These are phyloP conservation scores for Sporothrix luriei DNA, from an alignment of 2,329 filamentous ascomycete genomes.

Conservation along the genomic window DNA sequence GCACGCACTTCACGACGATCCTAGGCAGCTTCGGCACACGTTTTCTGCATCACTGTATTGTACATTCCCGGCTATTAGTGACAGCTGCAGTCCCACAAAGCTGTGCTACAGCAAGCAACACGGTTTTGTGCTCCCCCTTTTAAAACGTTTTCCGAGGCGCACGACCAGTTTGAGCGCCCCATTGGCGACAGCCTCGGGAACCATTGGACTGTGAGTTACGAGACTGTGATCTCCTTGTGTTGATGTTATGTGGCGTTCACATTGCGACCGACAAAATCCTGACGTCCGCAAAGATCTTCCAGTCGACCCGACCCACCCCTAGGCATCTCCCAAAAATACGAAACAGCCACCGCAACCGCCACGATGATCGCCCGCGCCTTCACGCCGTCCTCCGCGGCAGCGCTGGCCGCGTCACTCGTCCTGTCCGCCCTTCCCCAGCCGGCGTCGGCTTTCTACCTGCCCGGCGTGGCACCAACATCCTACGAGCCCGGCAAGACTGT, in stretches of 20 bases:
- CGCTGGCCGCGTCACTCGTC: conserved; percentile 55
- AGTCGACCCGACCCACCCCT: neutral
- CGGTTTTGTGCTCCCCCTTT: conserved; percentile 12
- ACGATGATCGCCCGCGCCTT: conserved; percentile 33
- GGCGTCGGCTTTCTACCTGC: conserved; percentile 84
- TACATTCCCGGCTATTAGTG: neutral
- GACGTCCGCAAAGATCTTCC: conserved; percentile 11
- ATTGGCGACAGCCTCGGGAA: conserved; percentile 14
- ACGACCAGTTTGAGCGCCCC: neutral
- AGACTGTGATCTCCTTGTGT: no score
- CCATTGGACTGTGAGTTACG: neutral
- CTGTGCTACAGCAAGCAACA: conserved; percentile 9
- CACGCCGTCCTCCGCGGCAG: conserved; percentile 44
- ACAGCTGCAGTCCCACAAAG: conserved; percentile 13
- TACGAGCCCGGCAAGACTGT: conserved; percentile 80
- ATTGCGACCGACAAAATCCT: neutral
- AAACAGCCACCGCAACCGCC: neutral
- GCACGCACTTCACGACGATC: neutral
- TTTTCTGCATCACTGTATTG: neutral
- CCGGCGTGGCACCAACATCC: conserved; percentile 90
- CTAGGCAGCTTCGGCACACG: neutral
- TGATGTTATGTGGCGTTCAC: neutral
- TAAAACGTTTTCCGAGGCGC: neutral
- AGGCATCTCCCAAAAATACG: neutral
- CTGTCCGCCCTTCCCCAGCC: conserved; percentile 52